Conservation (phyloP, 2,329 filamentous ascomycete genomes). For the Diaporthe destruens region DNA sequence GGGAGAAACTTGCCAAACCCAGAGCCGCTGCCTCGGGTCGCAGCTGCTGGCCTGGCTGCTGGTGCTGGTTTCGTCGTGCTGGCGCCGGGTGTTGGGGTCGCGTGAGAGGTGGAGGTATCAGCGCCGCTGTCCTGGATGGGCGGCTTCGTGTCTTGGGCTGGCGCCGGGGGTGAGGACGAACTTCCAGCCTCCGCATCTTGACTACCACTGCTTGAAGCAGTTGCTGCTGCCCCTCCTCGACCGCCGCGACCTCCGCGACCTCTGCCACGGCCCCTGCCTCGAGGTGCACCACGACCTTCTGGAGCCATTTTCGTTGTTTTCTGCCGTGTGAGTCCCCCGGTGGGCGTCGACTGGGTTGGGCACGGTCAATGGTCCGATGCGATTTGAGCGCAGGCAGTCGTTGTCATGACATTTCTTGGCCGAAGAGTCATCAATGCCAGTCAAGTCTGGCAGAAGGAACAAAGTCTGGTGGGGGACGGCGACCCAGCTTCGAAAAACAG, state of each 20-base stretch:
- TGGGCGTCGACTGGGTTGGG: no score
- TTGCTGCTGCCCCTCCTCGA: conserved; percentile 43
- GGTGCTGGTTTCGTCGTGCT: conserved; percentile 17
- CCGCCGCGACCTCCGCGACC: conserved; percentile 49
- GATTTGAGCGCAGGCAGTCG: background rate
- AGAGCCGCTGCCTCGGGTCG: conserved; percentile 24
- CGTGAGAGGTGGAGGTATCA: conserved; percentile 19
- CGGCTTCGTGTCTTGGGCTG: conserved; percentile 9
- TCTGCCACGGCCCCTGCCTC: conserved; percentile 35
- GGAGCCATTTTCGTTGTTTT: conserved; percentile 32
- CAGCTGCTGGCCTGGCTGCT: conserved; percentile 21
- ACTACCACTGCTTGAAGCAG: background rate
- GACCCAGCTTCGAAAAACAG: conserved; percentile 20
- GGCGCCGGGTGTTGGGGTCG: conserved; percentile 5
- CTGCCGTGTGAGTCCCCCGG: background rate
- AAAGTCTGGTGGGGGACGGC: conserved; percentile 34
- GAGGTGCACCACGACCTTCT: conserved; percentile 37
- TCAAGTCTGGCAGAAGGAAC: background rate
- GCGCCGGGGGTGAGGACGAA: conserved; percentile 1
- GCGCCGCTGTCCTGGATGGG: background rate
- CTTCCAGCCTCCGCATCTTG: background rate
- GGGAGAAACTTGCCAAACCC: conserved; percentile 48
- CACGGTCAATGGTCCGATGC: background rate
- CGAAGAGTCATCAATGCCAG: background rate
- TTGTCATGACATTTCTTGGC: conserved; percentile 16